phyloP scores from a whole-genome alignment of 257 asterid genomes.

The Solanum ossicruentum region DNA sequence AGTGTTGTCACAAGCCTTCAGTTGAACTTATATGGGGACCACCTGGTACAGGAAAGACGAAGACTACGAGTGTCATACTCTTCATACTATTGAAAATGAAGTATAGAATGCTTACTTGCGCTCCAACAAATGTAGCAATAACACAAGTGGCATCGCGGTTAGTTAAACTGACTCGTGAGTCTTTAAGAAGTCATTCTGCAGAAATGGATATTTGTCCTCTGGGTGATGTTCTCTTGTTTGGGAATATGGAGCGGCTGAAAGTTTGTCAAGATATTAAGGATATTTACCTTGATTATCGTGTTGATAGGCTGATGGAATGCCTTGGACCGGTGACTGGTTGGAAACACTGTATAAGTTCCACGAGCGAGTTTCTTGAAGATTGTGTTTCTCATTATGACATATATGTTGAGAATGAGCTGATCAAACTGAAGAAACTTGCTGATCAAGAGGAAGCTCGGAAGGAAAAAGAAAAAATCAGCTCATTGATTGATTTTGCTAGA shows the following conservation, averaged over 20 bases:
- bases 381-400: constrained; percentile 17
- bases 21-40: constrained; percentile 19
- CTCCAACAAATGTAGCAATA: constrained; percentile 24
- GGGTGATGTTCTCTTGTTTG: constrained; percentile 34
- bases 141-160: constrained; percentile 12
- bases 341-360: constrained; percentile 16
- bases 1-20: constrained; percentile 1
- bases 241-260: constrained; percentile 24
- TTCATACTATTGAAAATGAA: constrained; percentile 3
- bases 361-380: constrained; percentile 24
- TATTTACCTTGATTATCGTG: constrained; percentile 28
- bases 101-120: constrained; percentile 5
- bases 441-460: neutral
- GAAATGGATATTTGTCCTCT: constrained; percentile 1
- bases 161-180: constrained; percentile 16
- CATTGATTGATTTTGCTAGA: neutral
- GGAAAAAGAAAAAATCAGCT: neutral
- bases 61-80: constrained; percentile 5
- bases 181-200: neutral
- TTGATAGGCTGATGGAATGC: constrained; percentile 16
- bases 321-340: constrained; percentile 21
- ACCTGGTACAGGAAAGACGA: constrained; percentile 17
- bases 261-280: constrained; percentile 20
- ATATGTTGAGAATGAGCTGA: constrained; percentile 2
- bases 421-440: neutral